Conservation (phyloP, 2,329 filamentous ascomycete species). For the Grosmannia huntii region DNA sequence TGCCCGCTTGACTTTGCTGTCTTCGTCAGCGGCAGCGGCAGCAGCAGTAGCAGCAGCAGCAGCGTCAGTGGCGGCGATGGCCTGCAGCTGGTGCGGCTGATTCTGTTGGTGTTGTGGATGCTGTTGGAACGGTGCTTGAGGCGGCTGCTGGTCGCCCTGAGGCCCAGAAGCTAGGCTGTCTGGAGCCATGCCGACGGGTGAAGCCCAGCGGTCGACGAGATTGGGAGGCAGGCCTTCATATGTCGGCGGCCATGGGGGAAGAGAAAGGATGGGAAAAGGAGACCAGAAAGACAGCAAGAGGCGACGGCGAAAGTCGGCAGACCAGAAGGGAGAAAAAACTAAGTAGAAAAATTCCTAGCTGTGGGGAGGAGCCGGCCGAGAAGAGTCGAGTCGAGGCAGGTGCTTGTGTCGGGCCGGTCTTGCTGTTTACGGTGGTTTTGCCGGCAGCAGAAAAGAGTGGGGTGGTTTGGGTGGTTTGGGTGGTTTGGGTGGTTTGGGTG, state of each 20-base stretch:
- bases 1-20: constrained; percentile 23
- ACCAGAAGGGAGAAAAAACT: background rate
- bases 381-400: background rate
- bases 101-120: background rate
- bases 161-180: background rate
- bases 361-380: background rate
- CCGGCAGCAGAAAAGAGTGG: background rate
- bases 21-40: background rate
- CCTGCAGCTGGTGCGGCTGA: background rate
- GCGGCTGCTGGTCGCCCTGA: background rate
- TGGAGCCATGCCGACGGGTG: background rate
- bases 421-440: background rate
- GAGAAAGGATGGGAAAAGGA: background rate
- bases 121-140: background rate
- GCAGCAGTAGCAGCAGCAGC: background rate
- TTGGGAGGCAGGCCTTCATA: background rate
- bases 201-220: background rate
- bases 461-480: background rate
- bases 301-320: background rate
- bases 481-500: too few species aligned
- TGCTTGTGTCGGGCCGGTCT: background rate
- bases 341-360: background rate
- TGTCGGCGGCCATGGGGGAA: background rate
- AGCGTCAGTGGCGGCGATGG: background rate
- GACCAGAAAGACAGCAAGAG: background rate